Conservation (phyloP, 345 rosid species). For the Moricandia arvensis region DNA sequence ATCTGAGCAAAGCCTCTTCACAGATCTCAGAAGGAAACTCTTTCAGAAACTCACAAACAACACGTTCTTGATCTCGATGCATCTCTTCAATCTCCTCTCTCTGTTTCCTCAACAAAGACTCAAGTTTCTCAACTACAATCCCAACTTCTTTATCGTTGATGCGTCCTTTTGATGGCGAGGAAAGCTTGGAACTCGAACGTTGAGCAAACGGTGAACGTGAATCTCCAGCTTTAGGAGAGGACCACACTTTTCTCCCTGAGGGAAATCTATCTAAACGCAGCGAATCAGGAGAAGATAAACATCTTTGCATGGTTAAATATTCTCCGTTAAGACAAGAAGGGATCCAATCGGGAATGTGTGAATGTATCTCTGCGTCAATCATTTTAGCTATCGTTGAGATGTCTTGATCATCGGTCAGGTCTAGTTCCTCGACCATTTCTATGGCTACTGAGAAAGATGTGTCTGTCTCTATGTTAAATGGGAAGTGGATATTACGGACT, state of each 20-base stretch:
- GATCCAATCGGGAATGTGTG: conserved; percentile 71
- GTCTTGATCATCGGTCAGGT: conserved; percentile 90
- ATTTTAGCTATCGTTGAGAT: conserved; percentile 67
- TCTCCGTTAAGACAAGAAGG: conserved; percentile 37
- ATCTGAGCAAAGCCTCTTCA: conserved; percentile 44
- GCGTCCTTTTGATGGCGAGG: conserved; percentile 14
- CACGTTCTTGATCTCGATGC: conserved; percentile 54
- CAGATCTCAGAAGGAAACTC: conserved; percentile 55
- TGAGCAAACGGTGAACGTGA: conserved; percentile 39
- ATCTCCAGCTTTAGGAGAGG: conserved; percentile 58
- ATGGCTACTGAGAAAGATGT: conserved; percentile 83
- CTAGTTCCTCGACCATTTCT: conserved; percentile 95
- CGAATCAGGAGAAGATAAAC: conserved; percentile 39
- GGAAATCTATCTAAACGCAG: conserved; percentile 69
- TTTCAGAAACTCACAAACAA: conserved; percentile 54
- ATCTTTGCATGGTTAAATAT: conserved; percentile 30
- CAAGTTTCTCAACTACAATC: conserved; percentile 49
- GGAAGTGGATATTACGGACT: conserved; percentile 88
- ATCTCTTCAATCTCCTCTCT: conserved; percentile 69
- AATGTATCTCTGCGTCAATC: conserved; percentile 73
- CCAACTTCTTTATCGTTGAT: conserved; percentile 37
- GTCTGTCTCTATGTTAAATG: conserved; percentile 82
- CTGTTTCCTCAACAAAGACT: conserved; percentile 57
- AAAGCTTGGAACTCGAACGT: conserved; percentile 24
- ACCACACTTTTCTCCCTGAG: conserved; percentile 90